phyloP scores from a whole-genome alignment of 2,329 filamentous ascomycete species.

The Calonectria hawksworthii region DNA sequence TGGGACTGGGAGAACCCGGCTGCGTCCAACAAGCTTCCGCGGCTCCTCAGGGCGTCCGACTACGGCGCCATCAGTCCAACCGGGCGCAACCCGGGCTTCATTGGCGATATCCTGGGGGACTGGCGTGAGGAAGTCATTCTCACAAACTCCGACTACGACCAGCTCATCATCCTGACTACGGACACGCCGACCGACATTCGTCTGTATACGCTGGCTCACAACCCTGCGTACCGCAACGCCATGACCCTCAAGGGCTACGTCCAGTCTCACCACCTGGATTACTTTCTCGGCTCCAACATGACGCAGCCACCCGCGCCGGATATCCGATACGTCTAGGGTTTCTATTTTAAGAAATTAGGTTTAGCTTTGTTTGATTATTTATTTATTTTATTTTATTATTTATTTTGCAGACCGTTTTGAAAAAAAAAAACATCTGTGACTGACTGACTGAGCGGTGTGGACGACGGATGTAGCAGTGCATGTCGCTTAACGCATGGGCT shows the following conservation, averaged over 20 bases:
- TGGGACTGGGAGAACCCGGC: constrained; percentile 32
- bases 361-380: background rate
- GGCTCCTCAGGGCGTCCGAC: background rate
- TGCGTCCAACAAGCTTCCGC: constrained; percentile 12
- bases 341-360: background rate
- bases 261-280: constrained; percentile 42
- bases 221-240: constrained; percentile 43
- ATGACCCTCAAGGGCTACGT: constrained; percentile 44
- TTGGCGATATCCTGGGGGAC: constrained; percentile 40
- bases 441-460: no score
- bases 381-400: no score
- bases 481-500: no score
- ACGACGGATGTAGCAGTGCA: background rate
- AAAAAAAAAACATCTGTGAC: no score
- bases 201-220: constrained; percentile 42
- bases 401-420: no score
- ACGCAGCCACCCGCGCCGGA: constrained; percentile 28
- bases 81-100: constrained; percentile 32
- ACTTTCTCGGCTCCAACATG: constrained; percentile 39
- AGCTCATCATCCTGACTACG: constrained; percentile 42
- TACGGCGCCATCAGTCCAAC: constrained; percentile 15
- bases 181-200: constrained; percentile 34
- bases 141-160: constrained; percentile 27
- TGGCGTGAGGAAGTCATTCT: constrained; percentile 42
- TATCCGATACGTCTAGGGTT: constrained; percentile 20